phyloP scores from a whole-genome alignment of 1,139 yeast genomes.

The Candida pseudoviswanathii region DNA sequence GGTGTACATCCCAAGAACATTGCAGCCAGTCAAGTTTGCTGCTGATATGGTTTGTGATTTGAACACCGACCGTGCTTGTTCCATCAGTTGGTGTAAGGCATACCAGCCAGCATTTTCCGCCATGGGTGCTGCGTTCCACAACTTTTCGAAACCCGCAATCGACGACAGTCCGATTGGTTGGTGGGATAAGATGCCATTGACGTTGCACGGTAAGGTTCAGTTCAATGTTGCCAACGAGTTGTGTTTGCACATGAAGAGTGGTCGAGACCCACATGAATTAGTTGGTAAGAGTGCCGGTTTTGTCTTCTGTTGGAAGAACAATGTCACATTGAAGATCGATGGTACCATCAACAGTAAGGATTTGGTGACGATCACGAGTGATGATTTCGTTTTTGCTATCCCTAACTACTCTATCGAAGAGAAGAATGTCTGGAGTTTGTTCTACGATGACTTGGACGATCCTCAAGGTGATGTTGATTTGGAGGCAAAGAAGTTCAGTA shows the following conservation, averaged over 20 bases:
- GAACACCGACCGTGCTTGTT: constrained; percentile 41
- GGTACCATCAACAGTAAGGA: constrained; percentile 62
- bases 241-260: constrained; percentile 61
- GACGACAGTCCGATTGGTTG: constrained; percentile 88
- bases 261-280: constrained; percentile 73
- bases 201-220: constrained; percentile 49
- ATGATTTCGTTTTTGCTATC: constrained; percentile 68
- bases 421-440: constrained; percentile 39
- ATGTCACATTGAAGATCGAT: constrained; percentile 63
- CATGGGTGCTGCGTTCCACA: constrained; percentile 47
- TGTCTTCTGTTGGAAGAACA: constrained; percentile 72
- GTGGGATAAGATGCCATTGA: constrained; percentile 54
- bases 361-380: constrained; percentile 64
- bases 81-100: constrained; percentile 47
- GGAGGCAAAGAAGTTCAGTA: constrained; percentile 36
- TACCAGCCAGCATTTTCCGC: constrained; percentile 44
- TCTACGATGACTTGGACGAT: constrained; percentile 28
- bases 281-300: constrained; percentile 77
- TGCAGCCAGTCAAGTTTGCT: constrained; percentile 47
- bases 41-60: constrained; percentile 38
- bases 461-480: constrained; percentile 24
- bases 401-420: constrained; percentile 50
- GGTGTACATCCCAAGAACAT: constrained; percentile 42
- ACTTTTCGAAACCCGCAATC: constrained; percentile 66
- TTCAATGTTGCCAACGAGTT: constrained; percentile 57